These are phyloP conservation scores for Apiotrichum laibachii DNA, from an alignment of 1,284 basidiomycete genomes.

Conservation along the genomic window DNA sequence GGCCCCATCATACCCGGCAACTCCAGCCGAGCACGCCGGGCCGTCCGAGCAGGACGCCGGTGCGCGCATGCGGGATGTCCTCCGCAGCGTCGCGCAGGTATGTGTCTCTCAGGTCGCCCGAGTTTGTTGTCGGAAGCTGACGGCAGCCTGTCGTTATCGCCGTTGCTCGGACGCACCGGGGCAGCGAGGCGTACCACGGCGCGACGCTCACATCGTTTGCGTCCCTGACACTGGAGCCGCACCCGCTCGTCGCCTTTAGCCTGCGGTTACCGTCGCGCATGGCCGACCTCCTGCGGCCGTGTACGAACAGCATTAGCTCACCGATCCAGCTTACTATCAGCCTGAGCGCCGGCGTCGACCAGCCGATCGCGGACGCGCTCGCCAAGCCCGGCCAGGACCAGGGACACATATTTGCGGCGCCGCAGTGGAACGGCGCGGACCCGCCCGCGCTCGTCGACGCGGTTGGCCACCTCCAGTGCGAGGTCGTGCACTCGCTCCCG, in stretches of 20 bases:
- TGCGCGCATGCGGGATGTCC: slow-evolving; percentile 37
- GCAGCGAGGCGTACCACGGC: slow-evolving; percentile 60
- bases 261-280: slow-evolving; percentile 83
- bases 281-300: slow-evolving; percentile 60
- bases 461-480: slow-evolving; percentile 30
- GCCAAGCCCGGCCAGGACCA: slow-evolving; percentile 32
- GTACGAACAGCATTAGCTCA: neutral
- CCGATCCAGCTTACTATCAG: slow-evolving; percentile 29
- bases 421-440: slow-evolving; percentile 19
- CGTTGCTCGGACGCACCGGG: slow-evolving; percentile 26
- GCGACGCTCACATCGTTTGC: slow-evolving; percentile 89
- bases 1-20: too few species aligned
- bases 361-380: slow-evolving; percentile 34
- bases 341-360: slow-evolving; percentile 31
- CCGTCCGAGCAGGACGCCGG: slow-evolving; percentile 8
- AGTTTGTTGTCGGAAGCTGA: too few species aligned
- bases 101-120: slow-evolving; percentile 8
- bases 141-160: slow-evolving; percentile 49
- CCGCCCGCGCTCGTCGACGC: slow-evolving; percentile 23
- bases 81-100: slow-evolving; percentile 52
- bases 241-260: slow-evolving; percentile 81
- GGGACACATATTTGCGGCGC: slow-evolving; percentile 25
- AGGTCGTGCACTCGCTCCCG: slow-evolving; percentile 30
- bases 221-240: slow-evolving; percentile 81
- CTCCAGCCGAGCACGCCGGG: neutral